Percentiles rank a stretch among this genome's conserved stretches.
Conservation (phyloP, 345 rosid species). For the Clausena lansium region DNA sequence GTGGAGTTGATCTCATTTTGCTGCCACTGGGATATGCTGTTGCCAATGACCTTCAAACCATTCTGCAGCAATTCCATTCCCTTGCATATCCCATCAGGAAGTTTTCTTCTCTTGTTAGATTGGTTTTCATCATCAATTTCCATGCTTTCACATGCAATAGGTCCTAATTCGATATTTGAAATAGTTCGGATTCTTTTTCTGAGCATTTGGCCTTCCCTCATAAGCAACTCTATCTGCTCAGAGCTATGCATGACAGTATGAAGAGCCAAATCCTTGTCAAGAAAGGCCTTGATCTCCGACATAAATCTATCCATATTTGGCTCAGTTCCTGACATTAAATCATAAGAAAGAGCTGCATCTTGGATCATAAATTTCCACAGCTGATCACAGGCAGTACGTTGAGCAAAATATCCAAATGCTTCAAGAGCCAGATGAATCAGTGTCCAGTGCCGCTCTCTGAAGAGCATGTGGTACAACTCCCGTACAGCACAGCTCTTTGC, state of each 20-base stretch:
- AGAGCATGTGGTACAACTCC: slow-evolving; percentile 76
- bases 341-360: slow-evolving; percentile 82
- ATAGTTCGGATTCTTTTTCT: slow-evolving; percentile 40
- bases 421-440: slow-evolving; percentile 64
- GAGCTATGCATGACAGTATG: slow-evolving; percentile 30
- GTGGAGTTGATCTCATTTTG: slow-evolving; percentile 33
- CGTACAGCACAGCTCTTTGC: slow-evolving; percentile 63
- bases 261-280: slow-evolving; percentile 77
- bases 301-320: slow-evolving; percentile 65
- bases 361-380: slow-evolving; percentile 89
- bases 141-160: slow-evolving; percentile 18
- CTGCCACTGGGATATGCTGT: slow-evolving; percentile 63
- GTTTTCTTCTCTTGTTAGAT: slow-evolving; percentile 71
- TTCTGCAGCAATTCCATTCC: slow-evolving; percentile 75
- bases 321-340: slow-evolving; percentile 51
- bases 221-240: slow-evolving; percentile 51
- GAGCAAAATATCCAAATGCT: slow-evolving; percentile 83
- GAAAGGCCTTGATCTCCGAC: slow-evolving; percentile 73
- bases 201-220: slow-evolving; percentile 54
- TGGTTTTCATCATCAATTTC: slow-evolving; percentile 37
- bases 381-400: slow-evolving; percentile 71
- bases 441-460: slow-evolving; percentile 83
- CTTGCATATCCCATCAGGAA: slow-evolving; percentile 68
- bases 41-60: slow-evolving; percentile 65
- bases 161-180: slow-evolving; percentile 17